A percentile compares a stretch with the other conserved stretches of the same genome.
These are phyloP conservation scores for Triticum dicoccoides DNA, from an alignment of 176 grass and related monocot species.

Conservation along the genomic window DNA sequence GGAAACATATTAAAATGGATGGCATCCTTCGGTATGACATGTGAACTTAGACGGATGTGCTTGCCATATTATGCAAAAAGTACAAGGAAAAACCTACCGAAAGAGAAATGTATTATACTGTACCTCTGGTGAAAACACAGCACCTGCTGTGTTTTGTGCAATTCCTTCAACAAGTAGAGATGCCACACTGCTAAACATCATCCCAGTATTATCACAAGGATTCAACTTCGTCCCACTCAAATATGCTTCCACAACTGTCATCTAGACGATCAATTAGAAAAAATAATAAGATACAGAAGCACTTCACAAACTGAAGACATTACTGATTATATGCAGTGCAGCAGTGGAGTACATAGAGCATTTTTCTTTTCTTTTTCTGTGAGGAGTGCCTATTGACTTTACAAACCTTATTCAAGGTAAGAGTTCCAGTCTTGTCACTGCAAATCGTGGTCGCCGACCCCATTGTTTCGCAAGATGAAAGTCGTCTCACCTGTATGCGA, in stretches of 20 bases:
- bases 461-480: conserved; percentile 78
- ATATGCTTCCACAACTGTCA: conserved; percentile 66
- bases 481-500: conserved; percentile 48
- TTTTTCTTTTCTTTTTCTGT: neutral
- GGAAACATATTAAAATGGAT: neutral
- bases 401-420: conserved; percentile 68
- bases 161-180: conserved; percentile 66
- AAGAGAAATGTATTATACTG: neutral
- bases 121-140: conserved; percentile 73
- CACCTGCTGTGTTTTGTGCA: conserved; percentile 67
- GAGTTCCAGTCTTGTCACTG: conserved; percentile 76
- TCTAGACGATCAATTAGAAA: conserved; percentile 36
- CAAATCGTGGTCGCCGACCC: conserved; percentile 75
- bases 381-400: neutral
- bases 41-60: neutral
- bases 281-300: neutral
- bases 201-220: conserved; percentile 20
- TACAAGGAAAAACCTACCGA: neutral
- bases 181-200: conserved; percentile 26
- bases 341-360: neutral
- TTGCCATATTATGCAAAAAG: conserved; percentile 1
- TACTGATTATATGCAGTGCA: neutral
- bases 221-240: conserved; percentile 49
- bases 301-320: neutral
- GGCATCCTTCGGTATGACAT: neutral